Conservation (phyloP, 2,329 filamentous ascomycete genomes). For the Huntiella bhutanensis region DNA sequence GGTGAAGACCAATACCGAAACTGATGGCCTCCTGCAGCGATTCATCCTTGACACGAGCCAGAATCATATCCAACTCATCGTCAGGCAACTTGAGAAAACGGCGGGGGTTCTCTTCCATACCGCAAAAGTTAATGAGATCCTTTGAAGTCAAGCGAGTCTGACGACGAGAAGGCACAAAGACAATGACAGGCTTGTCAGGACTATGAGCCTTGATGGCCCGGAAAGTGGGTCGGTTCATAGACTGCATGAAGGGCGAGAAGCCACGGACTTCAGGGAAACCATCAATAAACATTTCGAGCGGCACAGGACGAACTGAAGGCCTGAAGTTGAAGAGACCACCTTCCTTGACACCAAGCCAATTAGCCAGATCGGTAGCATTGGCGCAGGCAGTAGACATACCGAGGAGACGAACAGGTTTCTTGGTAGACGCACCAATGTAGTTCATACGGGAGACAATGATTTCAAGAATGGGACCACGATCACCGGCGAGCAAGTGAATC, state of each 20-base stretch:
- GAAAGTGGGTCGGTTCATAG: conserved; percentile 96
- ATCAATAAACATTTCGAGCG: conserved; percentile 90
- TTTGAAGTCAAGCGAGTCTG: conserved; percentile 91
- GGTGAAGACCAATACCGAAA: conserved; percentile 92
- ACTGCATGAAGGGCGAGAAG: conserved; percentile 96
- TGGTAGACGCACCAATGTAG: conserved; percentile 88
- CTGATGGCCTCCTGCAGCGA: conserved; percentile 83
- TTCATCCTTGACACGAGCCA: conserved; percentile 82
- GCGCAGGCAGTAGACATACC: conserved; percentile 99
- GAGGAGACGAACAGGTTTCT: conserved; percentile 70
- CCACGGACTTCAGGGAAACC: conserved; percentile 89
- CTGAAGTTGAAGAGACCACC: conserved; percentile 93
- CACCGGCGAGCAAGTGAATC: conserved; percentile 90
- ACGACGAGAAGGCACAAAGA: conserved; percentile 87
- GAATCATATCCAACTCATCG: conserved; percentile 74
- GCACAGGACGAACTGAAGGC: conserved; percentile 90
- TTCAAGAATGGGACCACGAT: conserved; percentile 91
- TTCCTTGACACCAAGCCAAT: conserved; percentile 83
- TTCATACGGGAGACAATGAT: conserved; percentile 95
- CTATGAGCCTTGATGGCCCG: conserved; percentile 92
- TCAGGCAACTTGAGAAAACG: conserved; percentile 89
- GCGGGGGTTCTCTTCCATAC: conserved; percentile 94
- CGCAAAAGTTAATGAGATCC: conserved; percentile 91
- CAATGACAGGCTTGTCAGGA: conserved; percentile 90
- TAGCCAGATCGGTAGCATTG: conserved; percentile 81